Conservation (phyloP, 2,329 filamentous ascomycete genomes). For the Tolypocladium ophioglossoides region DNA sequence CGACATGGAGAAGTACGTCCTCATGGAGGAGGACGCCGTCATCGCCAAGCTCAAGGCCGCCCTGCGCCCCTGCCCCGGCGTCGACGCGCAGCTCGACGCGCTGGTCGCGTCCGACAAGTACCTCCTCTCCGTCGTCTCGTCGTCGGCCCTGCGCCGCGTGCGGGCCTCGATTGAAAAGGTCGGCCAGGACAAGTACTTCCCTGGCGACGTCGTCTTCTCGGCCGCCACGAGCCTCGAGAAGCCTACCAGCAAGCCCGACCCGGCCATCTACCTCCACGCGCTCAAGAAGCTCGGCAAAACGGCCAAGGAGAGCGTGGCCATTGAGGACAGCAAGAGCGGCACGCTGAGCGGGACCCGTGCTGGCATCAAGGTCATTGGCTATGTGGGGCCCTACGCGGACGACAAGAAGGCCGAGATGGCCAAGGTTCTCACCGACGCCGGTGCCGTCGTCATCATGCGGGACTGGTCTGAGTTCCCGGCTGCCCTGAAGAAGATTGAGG, state of each 20-base stretch:
- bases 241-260: constrained; percentile 87
- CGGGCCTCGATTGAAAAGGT: constrained; percentile 70
- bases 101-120: constrained; percentile 53
- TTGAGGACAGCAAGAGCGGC: constrained; percentile 85
- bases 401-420: constrained; percentile 56
- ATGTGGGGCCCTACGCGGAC: constrained; percentile 66
- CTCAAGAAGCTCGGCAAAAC: constrained; percentile 63
- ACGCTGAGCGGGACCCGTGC: constrained; percentile 64
- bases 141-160: constrained; percentile 68
- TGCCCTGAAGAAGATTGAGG: constrained; percentile 34
- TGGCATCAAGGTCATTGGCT: constrained; percentile 71
- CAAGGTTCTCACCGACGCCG: constrained; percentile 47
- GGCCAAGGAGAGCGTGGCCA: constrained; percentile 62
- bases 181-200: constrained; percentile 70
- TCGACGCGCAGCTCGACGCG: constrained; percentile 55
- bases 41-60: constrained; percentile 66
- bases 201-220: constrained; percentile 64
- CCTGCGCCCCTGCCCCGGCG: constrained; percentile 58
- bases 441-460: constrained; percentile 51
- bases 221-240: constrained; percentile 67
- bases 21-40: constrained; percentile 70
- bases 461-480: constrained; percentile 47
- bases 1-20: constrained; percentile 66
- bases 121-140: constrained; percentile 69
- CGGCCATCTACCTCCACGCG: constrained; percentile 75